Evolutionary conservation across 1,139 yeast species (phyloP), one percentile per base, ranked within the genome.

Genomic region (Geotrichum aggregatum): DNA sequence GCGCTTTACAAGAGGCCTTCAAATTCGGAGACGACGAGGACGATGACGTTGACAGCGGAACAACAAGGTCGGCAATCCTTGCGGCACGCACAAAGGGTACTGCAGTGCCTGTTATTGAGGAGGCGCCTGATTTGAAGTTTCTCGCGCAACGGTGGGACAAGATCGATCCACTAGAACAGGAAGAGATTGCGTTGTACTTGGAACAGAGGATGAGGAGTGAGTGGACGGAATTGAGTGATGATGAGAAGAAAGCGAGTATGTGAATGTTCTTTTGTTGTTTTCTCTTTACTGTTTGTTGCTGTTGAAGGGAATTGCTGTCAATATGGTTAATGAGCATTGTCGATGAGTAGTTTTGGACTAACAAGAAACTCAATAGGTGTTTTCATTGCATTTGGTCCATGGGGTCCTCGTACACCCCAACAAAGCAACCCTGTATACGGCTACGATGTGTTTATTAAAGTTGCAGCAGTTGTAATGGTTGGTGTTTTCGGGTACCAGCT

Each of bases 191-290:
- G 21, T 71, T 72, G 50, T 75, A 73, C 56, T 59, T 75, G 18
- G 73, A 71, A 49, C 75, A 75, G 67, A 63, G 66, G 42, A 71
- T 72, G 73, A 68, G 73, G 24, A 75, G 69, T 16, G 65, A 67
- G 54, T 75, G 79, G 79, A 60, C 56, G 21, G 58, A 55, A 2
- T 60, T 75, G 61, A 57, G 69, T 7, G 52, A 40, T 3, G 66
- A 64, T 7, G 78, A 75, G 55, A 63, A 62, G 59, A 61, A 62
- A 44, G 74, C 76, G 18, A 61, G 66, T 18, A 66, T 65, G 63
- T 67, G 28, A 49, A 50, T 18, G 10, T 13, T 18, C 21, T 13
- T 21, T 22, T 13, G 3, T 16, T 7, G 22, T 36, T 38, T 26
- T 35, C 14, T 45, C 36, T 47, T 48, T 30, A 36, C 34, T 21